These are phyloP conservation scores for Nitzschia inconspicua DNA, from an alignment of 108 stramenopile genomes.

Conservation along the genomic window DNA sequence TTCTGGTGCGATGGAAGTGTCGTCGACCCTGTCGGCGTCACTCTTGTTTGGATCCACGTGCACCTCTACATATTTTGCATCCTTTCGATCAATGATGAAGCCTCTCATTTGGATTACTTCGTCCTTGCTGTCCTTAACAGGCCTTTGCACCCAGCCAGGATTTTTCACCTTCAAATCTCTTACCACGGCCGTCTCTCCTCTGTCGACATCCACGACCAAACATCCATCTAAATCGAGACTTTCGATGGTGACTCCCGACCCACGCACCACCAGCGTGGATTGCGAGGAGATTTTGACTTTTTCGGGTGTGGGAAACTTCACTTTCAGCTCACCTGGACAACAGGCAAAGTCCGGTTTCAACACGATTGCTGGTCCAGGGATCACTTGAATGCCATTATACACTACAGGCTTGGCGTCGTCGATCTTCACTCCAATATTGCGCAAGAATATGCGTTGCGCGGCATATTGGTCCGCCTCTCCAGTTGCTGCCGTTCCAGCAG, in stretches of 20 bases:
- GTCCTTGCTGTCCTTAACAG: conserved; percentile 22
- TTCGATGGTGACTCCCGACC: conserved; percentile 68
- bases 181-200: conserved; percentile 51
- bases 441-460: conserved; percentile 53
- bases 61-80: conserved; percentile 20
- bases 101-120: conserved; percentile 81
- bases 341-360: conserved; percentile 65
- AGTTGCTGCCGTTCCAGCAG: conserved; percentile 85
- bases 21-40: not conserved
- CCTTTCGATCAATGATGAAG: conserved; percentile 42
- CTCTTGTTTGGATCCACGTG: not conserved
- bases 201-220: conserved; percentile 65
- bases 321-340: conserved; percentile 65
- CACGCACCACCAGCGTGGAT: conserved; percentile 80
- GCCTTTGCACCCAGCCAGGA: conserved; percentile 64
- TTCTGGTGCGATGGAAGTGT: not conserved
- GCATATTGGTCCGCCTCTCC: conserved; percentile 93
- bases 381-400: conserved; percentile 61
- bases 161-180: conserved; percentile 62
- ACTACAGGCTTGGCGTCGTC: conserved; percentile 43
- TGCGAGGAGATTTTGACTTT: conserved; percentile 72
- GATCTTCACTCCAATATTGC: conserved; percentile 67
- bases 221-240: conserved; percentile 84
- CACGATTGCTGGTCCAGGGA: conserved; percentile 77
- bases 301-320: conserved; percentile 61